A percentile compares a stretch with the other conserved stretches of the same genome.
phyloP scores from a whole-genome alignment of 345 rosid genomes.

The Eucalyptus paniculata region DNA sequence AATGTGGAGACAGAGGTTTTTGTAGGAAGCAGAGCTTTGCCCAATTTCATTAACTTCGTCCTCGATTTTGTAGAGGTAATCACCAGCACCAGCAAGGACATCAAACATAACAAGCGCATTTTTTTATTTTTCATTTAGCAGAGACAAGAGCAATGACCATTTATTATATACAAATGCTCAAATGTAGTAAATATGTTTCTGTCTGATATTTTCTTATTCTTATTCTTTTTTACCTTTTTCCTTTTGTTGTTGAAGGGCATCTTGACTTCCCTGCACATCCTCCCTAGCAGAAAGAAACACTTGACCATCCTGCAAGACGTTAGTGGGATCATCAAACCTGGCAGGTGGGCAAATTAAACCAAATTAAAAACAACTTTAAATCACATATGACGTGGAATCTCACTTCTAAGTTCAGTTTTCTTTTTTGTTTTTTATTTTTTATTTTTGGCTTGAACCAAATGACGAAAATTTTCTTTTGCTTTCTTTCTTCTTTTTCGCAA shows the following conservation, averaged over 20 bases:
- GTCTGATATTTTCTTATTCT: neutral
- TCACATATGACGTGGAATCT: neutral
- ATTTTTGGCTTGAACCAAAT: neutral
- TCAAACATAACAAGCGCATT: neutral
- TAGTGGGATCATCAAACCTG: constrained; percentile 52
- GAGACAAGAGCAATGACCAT: neutral
- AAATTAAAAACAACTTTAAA: neutral
- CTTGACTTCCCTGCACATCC: neutral
- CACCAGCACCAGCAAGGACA: neutral
- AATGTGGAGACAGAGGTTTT: constrained; percentile 44
- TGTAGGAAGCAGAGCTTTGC: constrained; percentile 64
- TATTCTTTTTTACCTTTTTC: neutral
- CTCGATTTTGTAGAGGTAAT: constrained; percentile 40
- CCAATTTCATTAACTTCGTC: constrained; percentile 42
- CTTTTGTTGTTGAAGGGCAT: neutral
- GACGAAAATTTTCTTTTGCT: neutral
- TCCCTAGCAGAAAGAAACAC: constrained; percentile 17
- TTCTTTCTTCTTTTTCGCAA: neutral
- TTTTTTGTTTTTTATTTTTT: neutral
- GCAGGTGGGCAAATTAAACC: constrained; percentile 4
- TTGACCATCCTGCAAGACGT: constrained; percentile 22
- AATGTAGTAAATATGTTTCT: neutral
- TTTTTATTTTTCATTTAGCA: neutral
- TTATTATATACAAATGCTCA: neutral
- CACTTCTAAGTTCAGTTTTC: neutral